Evolutionary conservation across 2,329 filamentous ascomycete species (phyloP), one percentile per base, ranked within the genome.

Genomic region (Aspergillus tanneri): DNA sequence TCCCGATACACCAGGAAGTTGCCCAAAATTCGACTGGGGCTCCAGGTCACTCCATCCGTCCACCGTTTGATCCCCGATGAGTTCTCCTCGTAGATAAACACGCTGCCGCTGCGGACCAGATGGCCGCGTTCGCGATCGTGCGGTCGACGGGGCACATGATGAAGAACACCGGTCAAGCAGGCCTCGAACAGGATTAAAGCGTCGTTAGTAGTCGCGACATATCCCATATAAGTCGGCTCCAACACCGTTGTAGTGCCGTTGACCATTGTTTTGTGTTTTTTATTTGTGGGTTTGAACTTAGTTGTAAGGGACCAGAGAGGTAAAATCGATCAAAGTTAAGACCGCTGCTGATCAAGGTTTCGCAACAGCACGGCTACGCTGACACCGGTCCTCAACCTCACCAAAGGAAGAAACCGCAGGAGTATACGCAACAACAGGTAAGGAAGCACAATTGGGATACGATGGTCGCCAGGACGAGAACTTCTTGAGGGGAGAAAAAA

Each of bases 11-110:
- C 82, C 35, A 95, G 78, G 59, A 90, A 95, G 65, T 93, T 93
- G 49, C 86, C 86, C 39, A 92, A 76, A 39, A 95, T 92, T 12
- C 87, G 85, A 68, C 86, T 95, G 0, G 91, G 91, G 58, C 88
- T 95, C 91, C 91, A 96, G 5, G 86, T 85, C 9, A 92, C 83
- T 11, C 91, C 90, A 59, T 96, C 91, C 0, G 90, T 96, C 91
- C 91, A 96, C 47, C 91, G 80, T 73, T 95, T 95, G 72, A 96
- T 95, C 4, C 90, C 90, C 0, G 90, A 95, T 0, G 88, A 85
- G 52, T 89, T 86, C 67, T 96, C 90, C 63, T 95, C 90, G 68
- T 96, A 96, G 56, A 96, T 88, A 70, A 96, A 93, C 38, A 96
- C 82, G 57, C 87, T 86, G 27, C 91, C 91, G 58, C 89, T 95